phyloP scores from a whole-genome alignment of 331 rosid species.

The Cydonia oblonga region DNA sequence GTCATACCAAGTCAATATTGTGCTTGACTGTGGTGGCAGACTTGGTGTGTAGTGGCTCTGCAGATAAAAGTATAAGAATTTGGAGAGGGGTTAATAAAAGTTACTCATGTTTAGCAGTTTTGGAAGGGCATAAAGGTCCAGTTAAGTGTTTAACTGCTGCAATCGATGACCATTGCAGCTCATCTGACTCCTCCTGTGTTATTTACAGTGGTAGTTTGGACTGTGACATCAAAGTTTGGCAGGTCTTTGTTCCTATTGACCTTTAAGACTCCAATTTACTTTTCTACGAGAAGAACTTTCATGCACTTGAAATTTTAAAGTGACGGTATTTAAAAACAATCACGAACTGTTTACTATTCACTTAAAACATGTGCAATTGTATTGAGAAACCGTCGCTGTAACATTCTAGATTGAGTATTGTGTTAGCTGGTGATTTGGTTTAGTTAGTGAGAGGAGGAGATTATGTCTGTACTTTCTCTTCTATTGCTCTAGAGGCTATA shows the following conservation, averaged over 20 bases:
- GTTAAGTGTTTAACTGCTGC: slow-evolving; percentile 58
- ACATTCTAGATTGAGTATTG: background rate
- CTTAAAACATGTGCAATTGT: too few species aligned
- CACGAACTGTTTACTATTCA: background rate
- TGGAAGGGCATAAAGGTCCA: slow-evolving; percentile 76
- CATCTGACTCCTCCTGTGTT: slow-evolving; percentile 21
- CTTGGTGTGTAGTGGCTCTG: slow-evolving; percentile 75
- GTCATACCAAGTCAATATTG: slow-evolving; percentile 60
- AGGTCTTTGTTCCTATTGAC: slow-evolving; percentile 35
- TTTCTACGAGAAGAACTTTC: background rate
- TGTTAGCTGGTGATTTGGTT: background rate
- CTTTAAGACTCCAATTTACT: background rate
- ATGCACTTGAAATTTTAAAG: background rate
- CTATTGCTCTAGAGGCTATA: background rate
- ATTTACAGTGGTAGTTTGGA: slow-evolving; percentile 83
- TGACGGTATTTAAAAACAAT: too few species aligned
- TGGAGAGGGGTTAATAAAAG: slow-evolving; percentile 49
- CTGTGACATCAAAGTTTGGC: slow-evolving; percentile 68
- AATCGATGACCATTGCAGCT: slow-evolving; percentile 14
- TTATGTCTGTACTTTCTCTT: background rate
- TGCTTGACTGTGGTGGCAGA: slow-evolving; percentile 58
- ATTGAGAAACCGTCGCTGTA: background rate
- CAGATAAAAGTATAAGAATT: slow-evolving; percentile 60
- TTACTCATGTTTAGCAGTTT: slow-evolving; percentile 50
- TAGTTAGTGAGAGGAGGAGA: background rate